Base-by-base conservation (phyloP, 208 protist genomes). In the Leishmania aethiopica region DNA sequence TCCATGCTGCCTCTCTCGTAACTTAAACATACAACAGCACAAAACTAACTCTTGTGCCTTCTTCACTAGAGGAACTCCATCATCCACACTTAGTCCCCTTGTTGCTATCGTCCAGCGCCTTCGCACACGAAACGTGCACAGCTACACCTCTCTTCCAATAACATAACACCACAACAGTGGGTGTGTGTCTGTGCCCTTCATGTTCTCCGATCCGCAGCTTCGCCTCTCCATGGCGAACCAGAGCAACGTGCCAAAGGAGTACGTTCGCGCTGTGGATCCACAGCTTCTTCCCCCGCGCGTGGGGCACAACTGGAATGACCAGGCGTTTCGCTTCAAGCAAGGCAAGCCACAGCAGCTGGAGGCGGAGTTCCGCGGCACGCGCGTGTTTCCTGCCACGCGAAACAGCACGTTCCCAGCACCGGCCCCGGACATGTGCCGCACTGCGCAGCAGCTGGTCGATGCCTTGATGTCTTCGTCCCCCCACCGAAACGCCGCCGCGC, bases 251-350 rank as follows among this genome's bases (percentile, higher is more conserved):
- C 90, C 91, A 11, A 94, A 91, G 79, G 91, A 95, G 84, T 96
- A 92, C 81, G 86, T 97, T 70, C 91, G 93, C 37, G 91, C 91
- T 8, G 86, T 90, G 37, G 92, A 97, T 78, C 82, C 86, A 5
- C 89, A 92, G 64, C 84, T 96, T 22, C 89, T 97, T 49, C 95
- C 95, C 6, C 93, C 92, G n/a, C 89, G 91, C 35, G 92, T 96
- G 37, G 95, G 95, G 1, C 91, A 96, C 89, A 97, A 97, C 84
- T 97, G 95, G 95, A 92, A 92, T 69, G 95, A 97, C 70, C 90
- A 91, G 80, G 95, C 95, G 45, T 97, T 97, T 81, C 92, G 92
- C 42, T 87, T 81, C 47, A 88, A 89, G 71, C 93, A 97, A 69
- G 90, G 90, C 60, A 96, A 94, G 79, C 88, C 91, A 32, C 95